Evolutionary conservation across 352 stramenopile species (phyloP).

Genomic region (Globisporangium ultimum): DNA sequence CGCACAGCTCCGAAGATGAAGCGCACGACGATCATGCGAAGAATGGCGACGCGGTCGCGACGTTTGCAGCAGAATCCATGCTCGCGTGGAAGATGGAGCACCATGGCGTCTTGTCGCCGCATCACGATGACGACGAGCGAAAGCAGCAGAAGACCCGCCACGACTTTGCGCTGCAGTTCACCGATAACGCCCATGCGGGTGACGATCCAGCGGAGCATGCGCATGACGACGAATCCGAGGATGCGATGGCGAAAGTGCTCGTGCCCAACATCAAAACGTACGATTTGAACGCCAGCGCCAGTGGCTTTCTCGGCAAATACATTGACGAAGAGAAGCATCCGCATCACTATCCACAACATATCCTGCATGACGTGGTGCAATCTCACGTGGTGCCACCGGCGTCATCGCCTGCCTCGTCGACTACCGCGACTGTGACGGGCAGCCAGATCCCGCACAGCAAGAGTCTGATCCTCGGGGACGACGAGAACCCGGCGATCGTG

Average conservation of each 20-base stretch:
- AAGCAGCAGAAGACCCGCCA: neutral
- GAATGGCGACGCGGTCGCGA: constrained; percentile 1
- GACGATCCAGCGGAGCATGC: constrained; percentile 1
- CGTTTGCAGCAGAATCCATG: constrained; percentile 5
- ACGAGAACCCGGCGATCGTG: constrained; percentile 27
- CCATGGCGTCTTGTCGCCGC: constrained; percentile 4
- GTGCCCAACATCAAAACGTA: constrained; percentile 38
- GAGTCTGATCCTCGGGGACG: constrained; percentile 38
- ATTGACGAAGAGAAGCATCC: constrained; percentile 29
- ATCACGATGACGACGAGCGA: neutral
- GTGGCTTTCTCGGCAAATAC: constrained; percentile 27
- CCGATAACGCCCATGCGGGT: constrained; percentile 13
- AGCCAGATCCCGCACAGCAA: constrained; percentile 34
- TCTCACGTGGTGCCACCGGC: neutral
- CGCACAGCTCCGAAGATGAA: constrained; percentile 28
- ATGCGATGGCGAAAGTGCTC: constrained; percentile 16
- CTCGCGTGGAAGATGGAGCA: constrained; percentile 8
- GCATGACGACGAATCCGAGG: constrained; percentile 14
- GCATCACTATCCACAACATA: constrained; percentile 4
- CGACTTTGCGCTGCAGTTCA: constrained; percentile 4
- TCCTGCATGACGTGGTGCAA: constrained; percentile 11
- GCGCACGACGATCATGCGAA: constrained; percentile 4
- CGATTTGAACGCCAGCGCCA: constrained; percentile 27
- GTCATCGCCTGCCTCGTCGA: constrained; percentile 16
- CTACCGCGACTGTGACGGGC: neutral